phyloP scores from a whole-genome alignment of 208 protist genomes.

The Wallacemonas sp. region DNA sequence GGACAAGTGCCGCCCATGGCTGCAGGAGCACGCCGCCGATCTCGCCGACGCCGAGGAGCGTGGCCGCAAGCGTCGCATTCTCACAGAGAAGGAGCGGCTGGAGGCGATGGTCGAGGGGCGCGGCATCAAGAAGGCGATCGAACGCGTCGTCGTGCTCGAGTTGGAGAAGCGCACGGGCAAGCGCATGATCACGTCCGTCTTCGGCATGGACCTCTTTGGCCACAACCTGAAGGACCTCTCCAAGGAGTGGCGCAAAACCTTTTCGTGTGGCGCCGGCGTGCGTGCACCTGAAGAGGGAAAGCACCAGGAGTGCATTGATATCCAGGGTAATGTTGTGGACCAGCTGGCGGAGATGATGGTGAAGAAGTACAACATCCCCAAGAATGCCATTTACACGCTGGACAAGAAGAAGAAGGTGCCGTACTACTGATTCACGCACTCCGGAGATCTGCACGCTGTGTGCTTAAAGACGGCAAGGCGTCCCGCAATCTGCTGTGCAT shows the following conservation, averaged over 20 bases:
- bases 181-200: slow-evolving; percentile 74
- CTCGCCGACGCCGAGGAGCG: slow-evolving; percentile 80
- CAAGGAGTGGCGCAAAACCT: slow-evolving; percentile 82
- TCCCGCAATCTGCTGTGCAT: too few relatives aligned
- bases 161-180: slow-evolving; percentile 56
- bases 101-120: slow-evolving; percentile 75
- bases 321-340: slow-evolving; percentile 75
- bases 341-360: slow-evolving; percentile 76
- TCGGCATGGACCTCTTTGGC: slow-evolving; percentile 86
- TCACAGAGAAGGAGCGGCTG: slow-evolving; percentile 84
- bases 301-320: slow-evolving; percentile 73
- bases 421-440: slow-evolving; percentile 20
- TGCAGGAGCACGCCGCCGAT: slow-evolving; percentile 84
- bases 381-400: slow-evolving; percentile 64
- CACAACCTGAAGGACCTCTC: slow-evolving; percentile 84
- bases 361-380: slow-evolving; percentile 77
- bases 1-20: slow-evolving; percentile 90
- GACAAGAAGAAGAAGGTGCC: slow-evolving; percentile 79
- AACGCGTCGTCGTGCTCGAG: slow-evolving; percentile 73
- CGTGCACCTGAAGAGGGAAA: slow-evolving; percentile 58
- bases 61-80: slow-evolving; percentile 73
- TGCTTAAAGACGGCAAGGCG: too few relatives aligned
- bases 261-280: slow-evolving; percentile 83
- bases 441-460: too few relatives aligned
- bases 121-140: slow-evolving; percentile 79